phyloP scores from a whole-genome alignment of 495 filamentous ascomycete genomes.

The Glutinoglossum americanum region DNA sequence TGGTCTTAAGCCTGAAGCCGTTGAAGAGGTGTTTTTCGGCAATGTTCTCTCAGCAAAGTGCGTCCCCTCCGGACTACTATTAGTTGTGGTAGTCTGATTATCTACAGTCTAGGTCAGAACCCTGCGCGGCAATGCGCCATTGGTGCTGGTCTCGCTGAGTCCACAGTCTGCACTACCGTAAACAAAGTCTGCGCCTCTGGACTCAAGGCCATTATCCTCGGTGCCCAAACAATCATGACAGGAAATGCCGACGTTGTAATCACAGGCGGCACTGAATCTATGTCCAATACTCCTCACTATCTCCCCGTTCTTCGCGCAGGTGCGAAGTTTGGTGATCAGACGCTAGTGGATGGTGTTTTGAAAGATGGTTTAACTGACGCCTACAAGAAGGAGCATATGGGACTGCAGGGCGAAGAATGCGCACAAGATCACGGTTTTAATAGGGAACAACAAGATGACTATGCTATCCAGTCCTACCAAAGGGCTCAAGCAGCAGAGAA shows the following conservation, averaged over 20 bases:
- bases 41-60: constrained; percentile 95
- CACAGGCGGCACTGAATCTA: constrained; percentile 86
- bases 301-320: constrained; percentile 63
- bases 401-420: constrained; percentile 78
- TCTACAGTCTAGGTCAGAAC: constrained; percentile 72
- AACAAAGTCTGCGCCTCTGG: constrained; percentile 98
- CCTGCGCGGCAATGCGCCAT: constrained; percentile 88
- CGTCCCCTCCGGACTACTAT: constrained; percentile 9
- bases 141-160: constrained; percentile 56
- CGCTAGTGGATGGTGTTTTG: constrained; percentile 70
- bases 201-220: constrained; percentile 84
- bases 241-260: constrained; percentile 79
- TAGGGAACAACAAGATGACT: constrained; percentile 73
- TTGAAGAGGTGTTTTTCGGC: constrained; percentile 92
- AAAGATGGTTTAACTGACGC: constrained; percentile 85
- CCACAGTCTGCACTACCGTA: constrained; percentile 71
- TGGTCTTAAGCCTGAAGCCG: constrained; percentile 60
- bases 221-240: constrained; percentile 88
- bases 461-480: constrained; percentile 79
- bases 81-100: background rate
- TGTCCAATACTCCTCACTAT: constrained; percentile 97
- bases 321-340: constrained; percentile 75
- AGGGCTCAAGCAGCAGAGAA: constrained; percentile 73
- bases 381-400: constrained; percentile 88
- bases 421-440: constrained; percentile 60